These are phyloP conservation scores for Arachis monticola DNA, from an alignment of 331 rosid species.

Conservation along the genomic window DNA sequence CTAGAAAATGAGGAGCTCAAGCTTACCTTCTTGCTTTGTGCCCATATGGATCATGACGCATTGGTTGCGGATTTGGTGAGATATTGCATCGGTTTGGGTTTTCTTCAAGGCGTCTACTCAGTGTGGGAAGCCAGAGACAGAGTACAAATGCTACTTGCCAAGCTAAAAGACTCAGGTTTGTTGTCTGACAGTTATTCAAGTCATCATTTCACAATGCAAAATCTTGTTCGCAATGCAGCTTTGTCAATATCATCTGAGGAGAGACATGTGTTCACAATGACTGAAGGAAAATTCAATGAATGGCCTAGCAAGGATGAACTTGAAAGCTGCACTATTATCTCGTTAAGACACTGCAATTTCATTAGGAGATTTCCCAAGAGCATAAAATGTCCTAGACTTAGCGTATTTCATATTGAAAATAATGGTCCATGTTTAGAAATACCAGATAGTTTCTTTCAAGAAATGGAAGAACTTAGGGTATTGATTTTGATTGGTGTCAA, in stretches of 20 bases:
- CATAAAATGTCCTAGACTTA: constrained; percentile 35
- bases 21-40: constrained; percentile 37
- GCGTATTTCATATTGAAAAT: constrained; percentile 35
- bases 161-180: constrained; percentile 19
- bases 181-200: constrained; percentile 15
- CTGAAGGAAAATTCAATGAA: constrained; percentile 1
- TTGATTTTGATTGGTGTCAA: background rate
- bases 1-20: constrained; percentile 42
- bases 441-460: constrained; percentile 27
- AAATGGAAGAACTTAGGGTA: constrained; percentile 38
- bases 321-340: constrained; percentile 13
- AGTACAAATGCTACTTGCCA: background rate
- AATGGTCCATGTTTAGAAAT: background rate
- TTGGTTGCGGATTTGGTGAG: constrained; percentile 40
- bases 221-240: constrained; percentile 30
- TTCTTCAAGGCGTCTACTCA: constrained; percentile 23
- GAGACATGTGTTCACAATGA: background rate
- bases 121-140: constrained; percentile 3
- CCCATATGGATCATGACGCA: constrained; percentile 21
- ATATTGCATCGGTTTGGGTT: constrained; percentile 38
- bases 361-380: constrained; percentile 34
- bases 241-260: constrained; percentile 30
- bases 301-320: constrained; percentile 34
- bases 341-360: constrained; percentile 27
- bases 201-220: constrained; percentile 32